Conservation (phyloP, 768 basidiomycete genomes). For the Leucocoprinus birnbaumii region DNA sequence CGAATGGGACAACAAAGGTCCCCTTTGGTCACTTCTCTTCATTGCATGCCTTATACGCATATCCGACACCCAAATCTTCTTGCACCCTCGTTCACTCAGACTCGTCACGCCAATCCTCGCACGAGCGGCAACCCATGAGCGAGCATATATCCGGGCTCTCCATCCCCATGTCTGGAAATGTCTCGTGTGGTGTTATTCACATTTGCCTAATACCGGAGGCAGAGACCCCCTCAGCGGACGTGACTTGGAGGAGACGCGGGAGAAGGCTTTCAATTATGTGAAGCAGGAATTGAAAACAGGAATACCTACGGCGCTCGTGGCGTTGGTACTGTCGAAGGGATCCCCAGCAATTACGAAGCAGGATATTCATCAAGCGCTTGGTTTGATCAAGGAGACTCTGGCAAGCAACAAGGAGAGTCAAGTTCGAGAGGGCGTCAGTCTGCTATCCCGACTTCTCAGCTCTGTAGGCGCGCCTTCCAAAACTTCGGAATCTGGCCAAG, state of each 20-base stretch:
- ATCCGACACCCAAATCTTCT: slow-evolving; percentile 40
- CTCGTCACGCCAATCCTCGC: slow-evolving; percentile 34
- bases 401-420: slow-evolving; percentile 6
- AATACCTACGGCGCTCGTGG: slow-evolving; percentile 39
- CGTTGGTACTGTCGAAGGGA: slow-evolving; percentile 31
- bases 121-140: slow-evolving; percentile 28
- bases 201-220: slow-evolving; percentile 24
- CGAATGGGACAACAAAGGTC: slow-evolving; percentile 19
- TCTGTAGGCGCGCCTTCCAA: background rate
- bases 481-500: background rate
- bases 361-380: slow-evolving; percentile 6
- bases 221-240: slow-evolving; percentile 15
- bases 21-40: slow-evolving; percentile 42
- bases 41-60: slow-evolving; percentile 47
- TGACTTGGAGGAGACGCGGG: slow-evolving; percentile 19
- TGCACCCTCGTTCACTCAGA: slow-evolving; percentile 32
- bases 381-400: slow-evolving; percentile 12
- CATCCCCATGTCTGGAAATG: slow-evolving; percentile 49
- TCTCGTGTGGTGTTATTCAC: slow-evolving; percentile 54
- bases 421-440: background rate
- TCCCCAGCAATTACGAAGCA: background rate
- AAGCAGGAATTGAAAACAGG: slow-evolving; percentile 44
- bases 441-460: slow-evolving; percentile 10
- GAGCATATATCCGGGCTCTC: slow-evolving; percentile 31
- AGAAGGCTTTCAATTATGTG: slow-evolving; percentile 39